A percentile compares a stretch with the other conserved stretches of the same genome.
Conservation (phyloP, 257 asterid species). For the Lycium ferocissimum region DNA sequence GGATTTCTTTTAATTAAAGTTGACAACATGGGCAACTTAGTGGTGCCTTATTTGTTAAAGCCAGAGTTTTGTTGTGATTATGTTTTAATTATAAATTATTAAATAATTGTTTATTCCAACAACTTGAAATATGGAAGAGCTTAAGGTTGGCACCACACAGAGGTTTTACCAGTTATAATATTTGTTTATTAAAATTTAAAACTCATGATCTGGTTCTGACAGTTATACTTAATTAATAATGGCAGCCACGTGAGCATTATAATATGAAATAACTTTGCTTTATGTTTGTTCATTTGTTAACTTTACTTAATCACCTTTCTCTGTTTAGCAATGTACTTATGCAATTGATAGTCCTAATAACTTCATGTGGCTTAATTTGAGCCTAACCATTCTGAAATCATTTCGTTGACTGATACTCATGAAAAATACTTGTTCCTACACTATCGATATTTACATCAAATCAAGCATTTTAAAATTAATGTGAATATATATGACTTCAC, state of each 20-base stretch:
- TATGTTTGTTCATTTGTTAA: background rate
- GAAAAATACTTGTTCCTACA: background rate
- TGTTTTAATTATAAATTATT: background rate
- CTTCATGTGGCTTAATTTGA: background rate
- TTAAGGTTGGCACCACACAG: conserved; percentile 21
- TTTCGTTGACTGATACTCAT: background rate
- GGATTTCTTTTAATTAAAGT: background rate
- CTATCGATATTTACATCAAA: background rate
- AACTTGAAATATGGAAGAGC: background rate
- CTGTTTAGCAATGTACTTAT: conserved; percentile 17
- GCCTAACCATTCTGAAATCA: background rate
- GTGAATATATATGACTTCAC: too few relatives aligned
- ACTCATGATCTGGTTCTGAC: conserved; percentile 27
- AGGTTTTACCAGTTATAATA: conserved; percentile 21
- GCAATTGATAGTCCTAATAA: conserved; percentile 2
- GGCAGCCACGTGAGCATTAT: conserved; percentile 27
- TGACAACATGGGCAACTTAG: conserved; percentile 20
- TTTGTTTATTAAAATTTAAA: background rate
- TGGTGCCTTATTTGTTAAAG: conserved; percentile 2
- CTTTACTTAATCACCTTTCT: background rate
- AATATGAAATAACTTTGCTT: background rate
- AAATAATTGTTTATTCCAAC: background rate
- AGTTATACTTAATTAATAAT: conserved; percentile 14
- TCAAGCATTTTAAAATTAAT: background rate
- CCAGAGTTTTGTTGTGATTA: background rate